A percentile compares a stretch with the other conserved stretches of the same genome.
Conservation (phyloP, 805 yeast species). For the Kodamaea neixiangensis region DNA sequence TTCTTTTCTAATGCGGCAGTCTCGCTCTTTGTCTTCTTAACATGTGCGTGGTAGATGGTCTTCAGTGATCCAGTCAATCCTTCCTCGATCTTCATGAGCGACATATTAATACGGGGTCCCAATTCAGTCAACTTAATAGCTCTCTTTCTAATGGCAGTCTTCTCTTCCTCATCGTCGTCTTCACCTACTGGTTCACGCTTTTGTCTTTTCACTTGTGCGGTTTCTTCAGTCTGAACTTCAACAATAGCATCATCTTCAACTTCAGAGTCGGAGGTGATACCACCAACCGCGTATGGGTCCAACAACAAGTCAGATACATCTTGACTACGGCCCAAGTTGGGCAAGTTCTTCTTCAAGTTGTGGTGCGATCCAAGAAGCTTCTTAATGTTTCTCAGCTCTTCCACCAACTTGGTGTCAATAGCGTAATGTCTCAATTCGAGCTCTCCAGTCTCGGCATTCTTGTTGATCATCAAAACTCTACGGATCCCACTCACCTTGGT, state of each 20-base stretch:
- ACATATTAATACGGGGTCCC: conserved; percentile 84
- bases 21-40: conserved; percentile 66
- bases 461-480: conserved; percentile 82
- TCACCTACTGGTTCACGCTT: conserved; percentile 18
- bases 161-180: conserved; percentile 14
- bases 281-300: conserved; percentile 80
- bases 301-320: conserved; percentile 84
- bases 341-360: conserved; percentile 62
- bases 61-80: conserved; percentile 83
- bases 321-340: conserved; percentile 62
- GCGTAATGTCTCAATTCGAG: conserved; percentile 89
- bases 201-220: conserved; percentile 20
- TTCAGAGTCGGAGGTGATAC: conserved; percentile 88
- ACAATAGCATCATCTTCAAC: conserved; percentile 88
- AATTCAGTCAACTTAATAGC: conserved; percentile 91
- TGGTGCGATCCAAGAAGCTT: conserved; percentile 51
- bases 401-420: conserved; percentile 83
- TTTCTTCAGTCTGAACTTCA: conserved; percentile 45
- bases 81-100: conserved; percentile 85
- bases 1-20: conserved; percentile 59
- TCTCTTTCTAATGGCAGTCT: conserved; percentile 51
- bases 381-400: conserved; percentile 71
- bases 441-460: conserved; percentile 65
- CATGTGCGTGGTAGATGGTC: conserved; percentile 76
- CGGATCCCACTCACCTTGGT: conserved; percentile 74